Evolutionary conservation across 805 yeast genomes (phyloP), one percentile per base, ranked within the genome.

Genomic region (Starmerella vaccinii): DNA sequence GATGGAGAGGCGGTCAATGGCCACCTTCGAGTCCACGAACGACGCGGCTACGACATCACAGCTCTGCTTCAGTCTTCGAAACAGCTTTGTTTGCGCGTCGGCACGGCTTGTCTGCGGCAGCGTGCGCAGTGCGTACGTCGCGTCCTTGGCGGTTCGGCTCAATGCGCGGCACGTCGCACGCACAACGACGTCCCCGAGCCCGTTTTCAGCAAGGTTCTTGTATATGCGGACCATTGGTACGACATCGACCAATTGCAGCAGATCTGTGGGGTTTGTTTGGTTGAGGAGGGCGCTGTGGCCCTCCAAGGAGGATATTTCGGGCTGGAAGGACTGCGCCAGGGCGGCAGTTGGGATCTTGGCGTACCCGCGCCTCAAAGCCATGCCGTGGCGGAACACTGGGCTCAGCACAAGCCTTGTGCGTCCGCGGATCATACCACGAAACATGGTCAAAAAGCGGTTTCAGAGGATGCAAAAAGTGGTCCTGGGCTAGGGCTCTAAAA

Each of bases 91-190:
- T 26, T 41, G 47, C 23, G 50, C 32, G 24, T 18, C 30, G 7
- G 21, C 22, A 8, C 57, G 48, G 33, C 39, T 46, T 4, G 23
- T 16, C 24, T 44, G 47, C 10, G 59, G 57, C 35, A 55, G 30
- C 3, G 34, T 27, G 2, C 59, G 45, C 24, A 60, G 46, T 5
- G 57, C 38, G 6, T 38, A 21, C 5, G 52, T 26, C 2, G 54
- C 46, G 23, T 60, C 63, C 32, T 53, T 53, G 18, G 60, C 61
- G 1, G 61, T 50, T n/a, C 53, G 55, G 8, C 49, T 24, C 13
- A 60, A 52, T 1, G 61, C 59, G 10, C 30, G 26, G 3, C 52
- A 27, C 3, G 52, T 55, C 16, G 35, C 30, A 7, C 34, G 47
- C 23, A 37, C 50, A 2, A 47, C 55, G 2, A 33, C 7, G 12